Evolutionary conservation across 1,284 basidiomycete species (phyloP).

Genomic region (Mixia osmundae): DNA sequence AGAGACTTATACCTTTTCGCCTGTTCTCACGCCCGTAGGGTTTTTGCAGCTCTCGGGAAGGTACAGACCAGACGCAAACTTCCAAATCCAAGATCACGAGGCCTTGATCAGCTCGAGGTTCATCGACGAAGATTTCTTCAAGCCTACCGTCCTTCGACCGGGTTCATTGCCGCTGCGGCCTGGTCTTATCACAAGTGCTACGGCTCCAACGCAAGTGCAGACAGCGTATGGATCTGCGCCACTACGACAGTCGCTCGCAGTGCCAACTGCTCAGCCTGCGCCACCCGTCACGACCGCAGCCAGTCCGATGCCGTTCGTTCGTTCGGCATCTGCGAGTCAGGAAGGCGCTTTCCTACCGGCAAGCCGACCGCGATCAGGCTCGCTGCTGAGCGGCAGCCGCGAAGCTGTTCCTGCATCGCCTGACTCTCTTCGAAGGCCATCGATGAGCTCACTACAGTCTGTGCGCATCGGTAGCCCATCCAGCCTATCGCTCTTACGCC

Average conservation of each 20-base stretch:
- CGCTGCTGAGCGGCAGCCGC: too few species aligned
- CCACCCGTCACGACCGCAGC: too few species aligned
- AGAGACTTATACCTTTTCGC: constrained; percentile 12
- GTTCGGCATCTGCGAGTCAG: neutral
- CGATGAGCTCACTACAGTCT: constrained; percentile 3
- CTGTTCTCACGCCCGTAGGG: constrained; percentile 15
- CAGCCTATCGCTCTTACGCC: neutral
- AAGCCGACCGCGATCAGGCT: too few species aligned
- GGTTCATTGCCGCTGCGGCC: neutral
- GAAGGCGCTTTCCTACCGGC: too few species aligned
- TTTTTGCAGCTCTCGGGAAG: constrained; percentile 11
- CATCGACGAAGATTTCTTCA: constrained; percentile 19
- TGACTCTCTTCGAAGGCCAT: neutral
- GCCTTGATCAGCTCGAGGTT: constrained; percentile 17
- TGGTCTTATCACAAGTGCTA: neutral
- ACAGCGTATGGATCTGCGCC: constrained; percentile 10
- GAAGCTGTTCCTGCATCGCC: neutral
- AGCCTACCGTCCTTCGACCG: constrained; percentile 11
- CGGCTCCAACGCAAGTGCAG: neutral
- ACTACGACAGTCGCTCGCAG: neutral
- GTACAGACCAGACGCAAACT: constrained; percentile 15
- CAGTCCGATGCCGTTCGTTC: neutral
- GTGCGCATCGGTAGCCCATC: neutral
- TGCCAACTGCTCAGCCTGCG: neutral
- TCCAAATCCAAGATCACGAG: constrained; percentile 17